phyloP scores from a whole-genome alignment of 257 asterid species.

The Cordia subcordata region DNA sequence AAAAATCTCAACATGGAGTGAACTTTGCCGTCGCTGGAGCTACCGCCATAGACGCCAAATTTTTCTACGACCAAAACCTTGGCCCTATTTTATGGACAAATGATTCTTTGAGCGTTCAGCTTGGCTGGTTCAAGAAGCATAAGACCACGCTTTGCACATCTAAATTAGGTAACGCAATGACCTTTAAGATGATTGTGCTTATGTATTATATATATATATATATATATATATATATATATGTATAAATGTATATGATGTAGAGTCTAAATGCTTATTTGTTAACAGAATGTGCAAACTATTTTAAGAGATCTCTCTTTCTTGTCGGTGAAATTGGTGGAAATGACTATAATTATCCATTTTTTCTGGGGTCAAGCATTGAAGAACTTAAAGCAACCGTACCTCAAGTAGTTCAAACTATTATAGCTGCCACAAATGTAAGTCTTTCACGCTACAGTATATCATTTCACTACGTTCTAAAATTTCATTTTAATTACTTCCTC shows the following conservation, averaged over 20 bases:
- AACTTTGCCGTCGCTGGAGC: conserved; percentile 90
- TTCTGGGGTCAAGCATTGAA: conserved; percentile 48
- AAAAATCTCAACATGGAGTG: conserved; percentile 50
- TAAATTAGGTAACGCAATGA: conserved; percentile 37
- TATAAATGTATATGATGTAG: too few species aligned
- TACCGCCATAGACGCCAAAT: conserved; percentile 62
- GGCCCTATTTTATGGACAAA: conserved; percentile 65
- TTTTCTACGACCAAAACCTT: conserved; percentile 50
- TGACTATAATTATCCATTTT: conserved; percentile 74
- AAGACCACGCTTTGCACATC: conserved; percentile 53
- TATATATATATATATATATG: too few species aligned
- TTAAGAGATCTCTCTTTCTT: conserved; percentile 51
- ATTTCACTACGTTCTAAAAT: background rate
- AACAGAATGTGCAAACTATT: conserved; percentile 50
- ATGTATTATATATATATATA: too few species aligned
- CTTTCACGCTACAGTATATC: background rate
- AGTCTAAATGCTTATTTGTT: background rate
- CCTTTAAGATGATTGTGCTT: background rate
- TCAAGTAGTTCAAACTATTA: conserved; percentile 48
- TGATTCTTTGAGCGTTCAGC: conserved; percentile 53
- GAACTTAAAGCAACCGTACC: conserved; percentile 60
- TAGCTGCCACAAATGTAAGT: conserved; percentile 48
- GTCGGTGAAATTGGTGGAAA: conserved; percentile 94
- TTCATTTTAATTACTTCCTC: background rate
- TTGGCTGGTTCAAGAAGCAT: conserved; percentile 61